These are phyloP conservation scores for Botrytis aclada DNA, from an alignment of 2,329 filamentous ascomycete genomes.

Conservation along the genomic window DNA sequence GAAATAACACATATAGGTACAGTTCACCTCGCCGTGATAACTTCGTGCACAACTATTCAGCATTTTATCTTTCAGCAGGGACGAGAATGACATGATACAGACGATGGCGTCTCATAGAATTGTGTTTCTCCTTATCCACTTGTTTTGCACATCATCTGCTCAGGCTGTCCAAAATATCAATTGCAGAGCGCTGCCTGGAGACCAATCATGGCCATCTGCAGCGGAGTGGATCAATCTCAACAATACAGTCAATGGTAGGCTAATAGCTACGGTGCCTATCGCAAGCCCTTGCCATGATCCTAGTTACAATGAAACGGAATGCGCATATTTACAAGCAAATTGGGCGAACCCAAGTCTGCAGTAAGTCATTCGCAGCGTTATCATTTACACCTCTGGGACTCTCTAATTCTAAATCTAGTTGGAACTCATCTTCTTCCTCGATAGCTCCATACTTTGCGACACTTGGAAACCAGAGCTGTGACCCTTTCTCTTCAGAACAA, in stretches of 20 bases:
- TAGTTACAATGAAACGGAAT: slow-evolving; percentile 19
- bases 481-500: slow-evolving; percentile 38
- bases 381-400: background rate
- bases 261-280: slow-evolving; percentile 24
- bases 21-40: background rate
- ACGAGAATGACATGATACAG: background rate
- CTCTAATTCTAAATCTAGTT: background rate
- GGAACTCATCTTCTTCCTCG: slow-evolving; percentile 8
- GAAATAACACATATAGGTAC: background rate
- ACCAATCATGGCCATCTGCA: slow-evolving; percentile 23
- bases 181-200: slow-evolving; percentile 22
- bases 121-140: background rate
- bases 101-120: background rate
- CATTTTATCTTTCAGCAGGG: background rate
- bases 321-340: slow-evolving; percentile 18
- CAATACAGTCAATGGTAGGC: slow-evolving; percentile 21
- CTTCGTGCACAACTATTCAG: background rate
- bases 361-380: background rate
- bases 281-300: slow-evolving; percentile 23
- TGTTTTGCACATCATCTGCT: background rate
- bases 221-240: slow-evolving; percentile 25
- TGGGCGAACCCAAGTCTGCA: slow-evolving; percentile 21
- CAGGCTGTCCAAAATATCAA: background rate
- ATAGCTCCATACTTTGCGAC: slow-evolving; percentile 42
- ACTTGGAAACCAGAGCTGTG: slow-evolving; percentile 35